phyloP scores from a whole-genome alignment of 2,329 filamentous ascomycete species.

The Trichoderma sp. region DNA sequence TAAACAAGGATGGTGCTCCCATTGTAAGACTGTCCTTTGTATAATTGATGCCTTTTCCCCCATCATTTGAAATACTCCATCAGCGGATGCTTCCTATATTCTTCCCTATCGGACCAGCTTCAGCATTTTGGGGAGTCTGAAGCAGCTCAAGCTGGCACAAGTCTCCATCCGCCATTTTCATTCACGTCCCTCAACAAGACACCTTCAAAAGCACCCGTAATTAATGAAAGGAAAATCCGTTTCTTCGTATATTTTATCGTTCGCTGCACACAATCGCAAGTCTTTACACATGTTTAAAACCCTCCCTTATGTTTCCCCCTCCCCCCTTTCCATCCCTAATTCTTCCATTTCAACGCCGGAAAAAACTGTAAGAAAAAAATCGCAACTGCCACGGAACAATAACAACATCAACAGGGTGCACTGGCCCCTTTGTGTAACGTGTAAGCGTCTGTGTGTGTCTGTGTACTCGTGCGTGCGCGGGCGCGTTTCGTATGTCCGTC shows the following conservation, averaged over 20 bases:
- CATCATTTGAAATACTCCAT: too few relatives aligned
- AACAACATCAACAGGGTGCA: background rate
- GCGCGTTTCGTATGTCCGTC: conserved; percentile 17
- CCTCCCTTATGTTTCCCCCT: conserved; percentile 1
- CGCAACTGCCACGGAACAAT: conserved; percentile 3
- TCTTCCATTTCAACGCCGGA: conserved; percentile 38
- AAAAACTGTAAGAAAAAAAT: conserved; percentile 20
- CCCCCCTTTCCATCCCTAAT: conserved; percentile 19
- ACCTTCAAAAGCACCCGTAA: background rate
- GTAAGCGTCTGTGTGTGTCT: background rate
- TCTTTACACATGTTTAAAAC: conserved; percentile 25
- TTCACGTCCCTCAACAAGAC: background rate
- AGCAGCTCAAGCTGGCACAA: too few relatives aligned
- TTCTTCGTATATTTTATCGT: conserved; percentile 24
- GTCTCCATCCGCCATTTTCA: background rate
- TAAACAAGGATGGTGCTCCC: too few relatives aligned
- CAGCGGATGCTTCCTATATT: too few relatives aligned
- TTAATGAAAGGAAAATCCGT: conserved; percentile 6
- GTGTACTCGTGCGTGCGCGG: conserved; percentile 9
- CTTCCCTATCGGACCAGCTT: too few relatives aligned
- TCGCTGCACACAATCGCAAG: conserved; percentile 24
- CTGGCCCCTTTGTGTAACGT: background rate
- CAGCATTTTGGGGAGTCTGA: too few relatives aligned
- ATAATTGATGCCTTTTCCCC: too few relatives aligned
- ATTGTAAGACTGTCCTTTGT: too few relatives aligned